phyloP scores from a whole-genome alignment of 164 flowering plant genomes.

The Echeveria elegans region DNA sequence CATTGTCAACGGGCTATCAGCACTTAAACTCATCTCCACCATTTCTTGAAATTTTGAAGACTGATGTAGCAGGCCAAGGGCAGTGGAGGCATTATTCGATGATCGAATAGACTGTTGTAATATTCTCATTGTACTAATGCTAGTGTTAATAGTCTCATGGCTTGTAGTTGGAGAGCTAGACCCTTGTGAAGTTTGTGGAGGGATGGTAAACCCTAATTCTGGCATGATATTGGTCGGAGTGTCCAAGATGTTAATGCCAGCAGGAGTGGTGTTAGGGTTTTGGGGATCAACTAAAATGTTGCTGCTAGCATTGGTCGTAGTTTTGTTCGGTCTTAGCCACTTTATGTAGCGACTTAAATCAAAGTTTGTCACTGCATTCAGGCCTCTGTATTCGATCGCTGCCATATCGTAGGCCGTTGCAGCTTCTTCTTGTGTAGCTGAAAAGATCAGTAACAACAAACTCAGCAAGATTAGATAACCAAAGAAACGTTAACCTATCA shows the following conservation, averaged over 20 bases:
- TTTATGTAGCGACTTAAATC: constrained; percentile 74
- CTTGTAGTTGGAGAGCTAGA: constrained; percentile 1
- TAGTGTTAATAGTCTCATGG: constrained; percentile 4
- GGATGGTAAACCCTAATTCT: constrained; percentile 14
- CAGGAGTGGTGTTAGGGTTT: constrained; percentile 9
- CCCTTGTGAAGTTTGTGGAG: constrained; percentile 5
- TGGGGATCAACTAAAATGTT: not conserved
- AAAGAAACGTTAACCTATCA: too few relatives aligned
- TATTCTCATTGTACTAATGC: constrained; percentile 8
- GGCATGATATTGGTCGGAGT: constrained; percentile 6
- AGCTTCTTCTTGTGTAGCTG: constrained; percentile 74
- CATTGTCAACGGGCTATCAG: constrained; percentile 21
- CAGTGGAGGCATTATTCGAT: constrained; percentile 21
- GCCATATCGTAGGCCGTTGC: constrained; percentile 61
- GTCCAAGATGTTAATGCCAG: not conserved
- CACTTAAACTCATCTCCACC: constrained; percentile 38
- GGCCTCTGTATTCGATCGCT: constrained; percentile 57
- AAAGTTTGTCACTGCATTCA: constrained; percentile 55
- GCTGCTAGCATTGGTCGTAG: not conserved
- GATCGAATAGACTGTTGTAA: constrained; percentile 11
- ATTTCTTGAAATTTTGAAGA: constrained; percentile 67
- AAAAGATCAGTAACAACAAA: constrained; percentile 5
- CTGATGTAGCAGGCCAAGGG: constrained; percentile 47
- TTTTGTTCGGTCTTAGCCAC: constrained; percentile 40
- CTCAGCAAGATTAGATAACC: too few relatives aligned